Evolutionary conservation across 495 filamentous ascomycete species (phyloP).

Genomic region (Thermothielavioides terrestris): DNA sequence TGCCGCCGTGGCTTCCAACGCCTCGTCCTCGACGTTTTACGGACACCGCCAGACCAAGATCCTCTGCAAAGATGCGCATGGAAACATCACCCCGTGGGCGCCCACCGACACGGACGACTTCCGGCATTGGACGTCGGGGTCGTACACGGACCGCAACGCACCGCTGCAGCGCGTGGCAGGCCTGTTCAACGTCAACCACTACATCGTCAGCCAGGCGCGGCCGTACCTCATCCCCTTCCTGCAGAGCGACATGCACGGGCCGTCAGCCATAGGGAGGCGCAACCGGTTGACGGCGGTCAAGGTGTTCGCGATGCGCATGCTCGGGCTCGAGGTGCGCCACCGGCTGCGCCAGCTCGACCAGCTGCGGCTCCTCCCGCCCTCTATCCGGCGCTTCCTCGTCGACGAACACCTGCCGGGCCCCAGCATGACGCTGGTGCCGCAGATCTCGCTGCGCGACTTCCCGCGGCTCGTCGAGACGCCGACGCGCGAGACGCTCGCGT

Average conservation of each 20-base stretch:
- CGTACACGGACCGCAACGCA: slow-evolving; percentile 66
- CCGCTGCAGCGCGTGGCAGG: slow-evolving; percentile 78
- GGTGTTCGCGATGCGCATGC: slow-evolving; percentile 56
- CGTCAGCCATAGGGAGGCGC: slow-evolving; percentile 51
- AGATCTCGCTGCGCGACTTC: slow-evolving; percentile 64
- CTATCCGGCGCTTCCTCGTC: slow-evolving; percentile 68
- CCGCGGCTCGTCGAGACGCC: slow-evolving; percentile 71
- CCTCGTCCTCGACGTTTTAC: slow-evolving; percentile 59
- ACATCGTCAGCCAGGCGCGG: slow-evolving; percentile 69
- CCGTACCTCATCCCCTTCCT: slow-evolving; percentile 82
- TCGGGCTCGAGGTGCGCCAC: slow-evolving; percentile 72
- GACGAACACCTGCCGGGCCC: slow-evolving; percentile 81
- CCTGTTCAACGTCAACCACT: slow-evolving; percentile 91
- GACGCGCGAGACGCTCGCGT: slow-evolving; percentile 61
- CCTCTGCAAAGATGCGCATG: slow-evolving; percentile 73
- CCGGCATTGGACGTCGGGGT: slow-evolving; percentile 57
- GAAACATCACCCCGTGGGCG: slow-evolving; percentile 72
- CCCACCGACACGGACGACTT: slow-evolving; percentile 58
- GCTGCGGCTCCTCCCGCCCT: slow-evolving; percentile 58
- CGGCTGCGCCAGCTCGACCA: slow-evolving; percentile 75
- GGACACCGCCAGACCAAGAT: slow-evolving; percentile 53
- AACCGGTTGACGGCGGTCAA: slow-evolving; percentile 48
- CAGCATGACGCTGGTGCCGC: slow-evolving; percentile 73
- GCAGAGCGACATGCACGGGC: slow-evolving; percentile 68
- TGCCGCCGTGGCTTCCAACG: slow-evolving; percentile 86